These are phyloP conservation scores for Nakazawaea molendinolei DNA, from an alignment of 805 yeast genomes.

Conservation along the genomic window DNA sequence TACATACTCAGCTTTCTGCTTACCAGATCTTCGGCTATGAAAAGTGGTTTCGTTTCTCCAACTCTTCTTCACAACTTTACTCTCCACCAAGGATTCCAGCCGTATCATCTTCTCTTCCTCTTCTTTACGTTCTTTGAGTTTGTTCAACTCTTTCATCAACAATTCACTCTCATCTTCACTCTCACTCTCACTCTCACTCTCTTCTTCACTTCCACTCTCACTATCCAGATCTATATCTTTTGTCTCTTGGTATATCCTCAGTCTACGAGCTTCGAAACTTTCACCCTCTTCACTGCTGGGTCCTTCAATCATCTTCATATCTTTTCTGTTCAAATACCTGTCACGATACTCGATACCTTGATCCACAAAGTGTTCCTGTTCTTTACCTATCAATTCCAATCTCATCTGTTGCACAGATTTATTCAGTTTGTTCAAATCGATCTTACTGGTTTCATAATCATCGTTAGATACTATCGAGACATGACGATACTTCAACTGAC, in stretches of 20 bases:
- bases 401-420: constrained; percentile 16
- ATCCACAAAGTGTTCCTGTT: constrained; percentile 1
- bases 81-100: constrained; percentile 16
- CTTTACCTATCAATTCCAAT: constrained; percentile 14
- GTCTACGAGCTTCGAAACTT: constrained; percentile 12
- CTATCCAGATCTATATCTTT: constrained; percentile 12
- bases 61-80: constrained; percentile 19
- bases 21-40: constrained; percentile 19
- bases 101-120: constrained; percentile 20
- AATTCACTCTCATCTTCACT: constrained; percentile 18
- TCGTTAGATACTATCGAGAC: constrained; percentile 39
- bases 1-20: constrained; percentile 15
- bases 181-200: constrained; percentile 35
- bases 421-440: constrained; percentile 13
- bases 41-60: constrained; percentile 31
- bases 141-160: constrained; percentile 25
- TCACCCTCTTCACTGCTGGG: constrained; percentile 1
- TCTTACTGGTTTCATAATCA: constrained; percentile 5
- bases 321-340: constrained; percentile 3
- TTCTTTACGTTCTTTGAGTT: constrained; percentile 24
- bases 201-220: constrained; percentile 34
- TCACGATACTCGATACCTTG: neutral
- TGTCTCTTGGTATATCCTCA: constrained; percentile 14
- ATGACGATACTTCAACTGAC: constrained; percentile 40
- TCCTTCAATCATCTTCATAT: neutral